Base-by-base conservation (phyloP, 768 basidiomycete genomes). In the Suillus alpinus region DNA sequence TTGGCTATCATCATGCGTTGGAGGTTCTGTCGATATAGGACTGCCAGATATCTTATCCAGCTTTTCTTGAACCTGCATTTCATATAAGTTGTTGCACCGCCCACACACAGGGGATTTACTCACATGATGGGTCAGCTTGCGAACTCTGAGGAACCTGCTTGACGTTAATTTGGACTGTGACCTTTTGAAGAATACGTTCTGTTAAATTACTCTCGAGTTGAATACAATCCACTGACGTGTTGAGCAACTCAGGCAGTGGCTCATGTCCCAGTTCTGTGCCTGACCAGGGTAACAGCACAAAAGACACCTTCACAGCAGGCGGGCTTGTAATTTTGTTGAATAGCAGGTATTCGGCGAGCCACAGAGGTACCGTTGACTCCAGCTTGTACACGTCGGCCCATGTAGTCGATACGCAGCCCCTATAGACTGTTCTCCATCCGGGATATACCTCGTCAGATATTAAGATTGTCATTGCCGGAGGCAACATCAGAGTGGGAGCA, bases 131-230 rank as follows among this genome's bases (percentile, higher is more conserved):
- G 87, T 81, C 20, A 98, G 83, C 75, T 98, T 99, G 49, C 88
- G 83, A 18, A 96, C 85, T 37, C 97, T 84, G 50, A 98, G 78
- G 66, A 88, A 89, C 29, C 91, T 85, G 68, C 86, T 94, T 0
- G 96, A 95, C 0, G 94, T 96, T 20, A 99, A 77, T 65, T 95
- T 92, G 0, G 91, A 87, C 67, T 95, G 90, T 16, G 87, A 77
- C 2, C 86, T 91, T 62, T 43, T 55, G n/a, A 18, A 52, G 9
- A 44, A 60, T 41, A 51, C 56, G 7, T 31, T 43, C 14, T 53
- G 52, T 53, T 23, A 63, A 57, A 56, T 60, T n/a, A 59, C 18
- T 31, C 31, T 23, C 37, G 4, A 4, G 23, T 32, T 9, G 3
- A 23, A 60, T 41, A 32, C 44, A 39, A 41, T 14, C 37, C 7